Evolutionary conservation across 2,329 filamentous ascomycete species (phyloP), one percentile per base, ranked within the genome.

Genomic region (Arthroderma sp.): DNA sequence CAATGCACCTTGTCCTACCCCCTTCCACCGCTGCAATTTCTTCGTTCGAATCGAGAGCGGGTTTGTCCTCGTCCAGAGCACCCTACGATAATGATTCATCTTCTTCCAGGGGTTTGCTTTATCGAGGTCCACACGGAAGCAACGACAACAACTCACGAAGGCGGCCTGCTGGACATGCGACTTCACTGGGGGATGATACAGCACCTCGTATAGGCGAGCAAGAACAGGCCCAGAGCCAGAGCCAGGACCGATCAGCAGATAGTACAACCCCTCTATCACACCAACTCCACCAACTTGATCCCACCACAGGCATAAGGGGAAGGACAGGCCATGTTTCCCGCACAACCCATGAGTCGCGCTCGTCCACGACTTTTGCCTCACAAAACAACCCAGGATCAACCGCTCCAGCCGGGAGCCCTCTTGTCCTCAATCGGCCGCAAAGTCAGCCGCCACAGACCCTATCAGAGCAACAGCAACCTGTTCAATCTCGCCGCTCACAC

Each of bases 1-100:
- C 70, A 4, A 66, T 76, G 11, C 73, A 75, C 61, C 70, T 76
- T 51, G 70, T 72, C 21, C 65, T 74, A 44, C 75, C 74, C 11
- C 75, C 73, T 54, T 37, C 31, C 2, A 37, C 23, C 17, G 13
- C 28, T 4, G 4, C 49, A 8, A 13, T 25, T 28, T 13, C 38
- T 23, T 11, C 41, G 5, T 13, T 15, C 19, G 3, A 47, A 25
- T 9, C 28, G 8, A 33, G 13, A 28, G 44, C 1, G 15, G 3
- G 1, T 3, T 33, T 13, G 7, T 17, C 23, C 2, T 19, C 44
- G 7, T 31, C 23, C 28, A 25, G 13, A 5, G 2, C 9, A 23
- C 19, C 9, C 17, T 15, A 13, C 4, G 9, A 47, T 25, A 25
- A 13, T 7, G 23, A 25, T 13, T 2, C 11, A 47, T 19, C 9